phyloP scores from a whole-genome alignment of 768 basidiomycete species.

The Nidularia pulvinata region DNA sequence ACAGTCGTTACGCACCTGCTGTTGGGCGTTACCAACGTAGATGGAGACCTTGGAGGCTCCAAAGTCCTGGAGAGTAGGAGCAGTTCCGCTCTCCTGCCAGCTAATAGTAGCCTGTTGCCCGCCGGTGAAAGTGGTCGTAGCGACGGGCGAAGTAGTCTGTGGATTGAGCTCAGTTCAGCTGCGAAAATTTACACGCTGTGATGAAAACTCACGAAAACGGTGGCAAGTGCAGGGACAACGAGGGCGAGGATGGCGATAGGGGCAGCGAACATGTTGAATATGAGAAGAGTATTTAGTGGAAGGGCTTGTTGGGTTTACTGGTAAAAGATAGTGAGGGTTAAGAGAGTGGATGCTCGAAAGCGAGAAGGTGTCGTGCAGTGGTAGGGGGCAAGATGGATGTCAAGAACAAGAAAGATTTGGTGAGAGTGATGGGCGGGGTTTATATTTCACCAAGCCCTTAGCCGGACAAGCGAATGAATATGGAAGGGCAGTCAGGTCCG shows the following conservation, averaged over 20 bases:
- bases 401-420: conserved; percentile 13
- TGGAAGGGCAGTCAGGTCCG: too few species aligned
- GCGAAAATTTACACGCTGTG: conserved; percentile 1
- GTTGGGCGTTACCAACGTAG: conserved; percentile 58
- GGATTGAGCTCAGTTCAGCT: not conserved
- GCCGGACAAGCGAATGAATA: too few species aligned
- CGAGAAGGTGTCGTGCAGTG: not conserved
- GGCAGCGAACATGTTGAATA: conserved; percentile 49
- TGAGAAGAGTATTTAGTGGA: not conserved
- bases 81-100: conserved; percentile 57
- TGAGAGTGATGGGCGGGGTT: conserved; percentile 12
- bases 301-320: not conserved
- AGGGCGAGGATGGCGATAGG: conserved; percentile 47
- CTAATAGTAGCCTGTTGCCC: conserved; percentile 47
- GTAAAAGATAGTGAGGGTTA: conserved; percentile 29
- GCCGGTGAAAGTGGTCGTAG: conserved; percentile 40
- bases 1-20: conserved; percentile 47
- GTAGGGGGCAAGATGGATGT: conserved; percentile 8
- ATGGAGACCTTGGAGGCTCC: conserved; percentile 54
- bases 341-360: conserved; percentile 28
- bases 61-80: conserved; percentile 50
- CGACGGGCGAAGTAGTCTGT: conserved; percentile 61
- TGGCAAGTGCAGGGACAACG: conserved; percentile 53
- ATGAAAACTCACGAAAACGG: conserved; percentile 46
- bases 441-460: not conserved